Evolutionary conservation across 768 basidiomycete species (phyloP).

Genomic region (Russula lepida): DNA sequence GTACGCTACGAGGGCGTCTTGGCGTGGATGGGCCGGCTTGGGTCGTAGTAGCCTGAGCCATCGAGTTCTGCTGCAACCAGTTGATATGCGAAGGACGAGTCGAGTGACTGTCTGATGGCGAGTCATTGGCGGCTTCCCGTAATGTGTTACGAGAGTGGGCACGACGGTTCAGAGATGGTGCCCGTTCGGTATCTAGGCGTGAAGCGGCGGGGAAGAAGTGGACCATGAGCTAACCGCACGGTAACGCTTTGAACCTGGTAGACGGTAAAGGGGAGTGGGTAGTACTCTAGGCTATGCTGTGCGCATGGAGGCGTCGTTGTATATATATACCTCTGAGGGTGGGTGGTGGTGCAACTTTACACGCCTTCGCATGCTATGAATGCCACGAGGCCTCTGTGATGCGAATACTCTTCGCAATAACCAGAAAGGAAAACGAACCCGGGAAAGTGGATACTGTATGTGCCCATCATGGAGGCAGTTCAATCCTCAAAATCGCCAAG

Average conservation of each 20-base stretch:
- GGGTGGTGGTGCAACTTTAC: constrained; percentile 1
- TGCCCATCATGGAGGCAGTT: background rate
- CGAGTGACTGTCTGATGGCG: constrained; percentile 4
- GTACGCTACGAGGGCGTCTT: constrained; percentile 10
- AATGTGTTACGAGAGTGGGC: constrained; percentile 1
- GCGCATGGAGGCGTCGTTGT: background rate
- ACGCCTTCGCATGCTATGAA: background rate
- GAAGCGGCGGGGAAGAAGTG: constrained; percentile 19
- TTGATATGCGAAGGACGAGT: constrained; percentile 18
- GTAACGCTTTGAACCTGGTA: background rate
- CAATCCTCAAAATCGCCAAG: background rate
- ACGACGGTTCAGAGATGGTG: constrained; percentile 8
- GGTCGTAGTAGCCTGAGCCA: background rate
- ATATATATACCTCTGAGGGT: constrained; percentile 9
- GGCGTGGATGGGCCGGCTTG: constrained; percentile 10
- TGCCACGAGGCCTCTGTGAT: constrained; percentile 13
- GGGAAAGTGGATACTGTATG: background rate
- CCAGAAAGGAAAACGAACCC: background rate
- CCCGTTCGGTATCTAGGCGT: constrained; percentile 13
- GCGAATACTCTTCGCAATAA: background rate
- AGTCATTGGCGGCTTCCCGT: constrained; percentile 2
- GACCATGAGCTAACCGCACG: constrained; percentile 15
- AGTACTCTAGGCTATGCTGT: background rate
- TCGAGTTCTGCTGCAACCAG: constrained; percentile 16
- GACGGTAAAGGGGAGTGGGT: background rate